These are phyloP conservation scores for Alternaria burnsii DNA, from an alignment of 2,329 filamentous ascomycete genomes.

Conservation along the genomic window DNA sequence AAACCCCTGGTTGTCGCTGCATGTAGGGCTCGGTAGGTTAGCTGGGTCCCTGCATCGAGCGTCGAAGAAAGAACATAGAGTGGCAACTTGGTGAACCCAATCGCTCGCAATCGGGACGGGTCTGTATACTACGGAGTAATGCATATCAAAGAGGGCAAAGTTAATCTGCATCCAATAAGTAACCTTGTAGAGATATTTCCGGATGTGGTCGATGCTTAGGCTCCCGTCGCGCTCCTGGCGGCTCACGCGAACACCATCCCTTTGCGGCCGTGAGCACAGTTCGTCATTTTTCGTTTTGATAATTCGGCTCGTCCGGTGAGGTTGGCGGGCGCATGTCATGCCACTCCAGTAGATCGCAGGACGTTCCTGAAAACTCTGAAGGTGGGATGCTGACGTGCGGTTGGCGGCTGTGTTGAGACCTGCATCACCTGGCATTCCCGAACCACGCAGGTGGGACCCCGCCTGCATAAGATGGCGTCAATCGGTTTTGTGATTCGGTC, in stretches of 20 bases:
- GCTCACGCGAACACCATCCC: slow-evolving; percentile 18
- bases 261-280: slow-evolving; percentile 28
- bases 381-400: slow-evolving; percentile 30
- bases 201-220: slow-evolving; percentile 17
- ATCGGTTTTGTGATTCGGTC: slow-evolving; percentile 31
- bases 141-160: slow-evolving; percentile 25
- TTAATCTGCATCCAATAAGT: slow-evolving; percentile 31
- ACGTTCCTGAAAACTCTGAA: slow-evolving; percentile 31
- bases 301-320: slow-evolving; percentile 17
- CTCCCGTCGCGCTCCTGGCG: slow-evolving; percentile 32
- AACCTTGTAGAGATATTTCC: slow-evolving; percentile 25
- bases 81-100: slow-evolving; percentile 5
- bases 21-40: slow-evolving; percentile 9
- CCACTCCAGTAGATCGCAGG: not conserved
- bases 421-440: slow-evolving; percentile 44
- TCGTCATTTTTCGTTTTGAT: slow-evolving; percentile 21
- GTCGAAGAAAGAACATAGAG: not conserved
- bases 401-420: slow-evolving; percentile 31
- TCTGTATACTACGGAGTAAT: slow-evolving; percentile 7
- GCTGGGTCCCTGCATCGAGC: slow-evolving; percentile 23
- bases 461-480: slow-evolving; percentile 33
- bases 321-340: slow-evolving; percentile 16
- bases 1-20: slow-evolving; percentile 8
- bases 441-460: slow-evolving; percentile 35
- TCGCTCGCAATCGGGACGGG: slow-evolving; percentile 1